These are phyloP conservation scores for Zymoseptoria pseudotritici DNA, from an alignment of 2,329 filamentous ascomycete species.

Conservation along the genomic window DNA sequence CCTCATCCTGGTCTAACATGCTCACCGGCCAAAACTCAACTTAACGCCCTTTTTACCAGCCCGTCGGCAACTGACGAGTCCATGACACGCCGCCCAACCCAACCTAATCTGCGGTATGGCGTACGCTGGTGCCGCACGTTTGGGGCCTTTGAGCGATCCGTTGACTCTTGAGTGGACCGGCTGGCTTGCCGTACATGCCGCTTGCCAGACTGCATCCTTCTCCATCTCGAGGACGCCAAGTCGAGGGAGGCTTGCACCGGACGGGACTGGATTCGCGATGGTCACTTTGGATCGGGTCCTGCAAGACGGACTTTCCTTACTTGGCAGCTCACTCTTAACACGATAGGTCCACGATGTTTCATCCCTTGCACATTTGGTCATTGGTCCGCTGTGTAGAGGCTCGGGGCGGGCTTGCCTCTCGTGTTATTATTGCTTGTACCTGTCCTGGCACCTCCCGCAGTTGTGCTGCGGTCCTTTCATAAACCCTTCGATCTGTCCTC, in stretches of 20 bases:
- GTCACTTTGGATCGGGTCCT: not conserved
- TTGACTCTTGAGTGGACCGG: not conserved
- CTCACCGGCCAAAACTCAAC: not conserved
- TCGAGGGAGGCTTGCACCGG: not conserved
- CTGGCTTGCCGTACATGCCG: not conserved
- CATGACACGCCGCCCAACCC: not conserved
- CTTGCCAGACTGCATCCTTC: not conserved
- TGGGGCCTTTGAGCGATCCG: not conserved
- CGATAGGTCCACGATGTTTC: slow-evolving; percentile 26
- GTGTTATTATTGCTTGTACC: slow-evolving; percentile 19
- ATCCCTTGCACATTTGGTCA: slow-evolving; percentile 28
- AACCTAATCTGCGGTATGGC: not conserved
- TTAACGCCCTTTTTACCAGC: not conserved
- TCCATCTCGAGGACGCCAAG: not conserved
- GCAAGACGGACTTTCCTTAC: slow-evolving; percentile 18
- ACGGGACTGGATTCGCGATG: not conserved
- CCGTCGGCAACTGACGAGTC: not conserved
- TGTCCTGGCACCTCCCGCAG: slow-evolving; percentile 18
- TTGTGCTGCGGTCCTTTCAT: slow-evolving; percentile 11
- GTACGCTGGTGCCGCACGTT: not conserved
- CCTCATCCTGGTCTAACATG: not conserved
- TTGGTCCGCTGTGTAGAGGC: slow-evolving; percentile 18
- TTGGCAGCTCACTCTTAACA: slow-evolving; percentile 17
- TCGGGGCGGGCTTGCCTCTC: slow-evolving; percentile 14
- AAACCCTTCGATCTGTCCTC: slow-evolving; percentile 3